Evolutionary conservation across 192 early-diverging fungal species (phyloP), one percentile per base, ranked within the genome.

Genomic region (Neocallimastix lanati): DNA sequence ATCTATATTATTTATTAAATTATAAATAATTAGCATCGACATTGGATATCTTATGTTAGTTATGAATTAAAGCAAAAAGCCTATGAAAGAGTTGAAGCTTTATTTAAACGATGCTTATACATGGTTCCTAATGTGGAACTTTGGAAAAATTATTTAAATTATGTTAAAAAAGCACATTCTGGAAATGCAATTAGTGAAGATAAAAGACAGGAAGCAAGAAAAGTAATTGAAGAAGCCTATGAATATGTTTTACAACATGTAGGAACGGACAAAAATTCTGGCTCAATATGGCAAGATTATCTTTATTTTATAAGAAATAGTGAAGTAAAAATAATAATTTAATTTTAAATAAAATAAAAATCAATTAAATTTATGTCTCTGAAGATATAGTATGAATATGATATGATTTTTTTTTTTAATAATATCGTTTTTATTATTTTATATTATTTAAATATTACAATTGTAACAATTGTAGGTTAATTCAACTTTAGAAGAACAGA

Each of bases 161-260:
- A 97, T 83, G 92, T 97, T 76, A 88, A 91, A 76, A 35, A 67
- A 14, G 27, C 76, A 79, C 79, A 76, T 78, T 79, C 78, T 28
- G 78, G 78, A 2, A 76, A 76, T 77, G 40, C 40, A 21, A 50
- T 50, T 50, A 67, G 79, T 28, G 38, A 67, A 28, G 80, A 80
- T 12, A 88, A 90, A 76, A 82, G 84, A 28, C 85, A 87, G 15
- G 93, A 94, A 78, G 83, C 88, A n/a, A 88, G 92, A 29, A 82
- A 81, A 13, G 91, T 90, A 28, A 91, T 98, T 79, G 85, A 86
- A 81, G 92, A 94, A 81, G 91, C 95, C 21, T 97, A 90, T 85
- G 96, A 97, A 82, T 94, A 93, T 83, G 94, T 95, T 21, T 84
- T 99, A 2, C 88, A 91, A 76, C 92, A 94, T 82, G 88, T 99